Conservation (phyloP, 345 rosid genomes). For the Eucalyptus erythrocorys region DNA sequence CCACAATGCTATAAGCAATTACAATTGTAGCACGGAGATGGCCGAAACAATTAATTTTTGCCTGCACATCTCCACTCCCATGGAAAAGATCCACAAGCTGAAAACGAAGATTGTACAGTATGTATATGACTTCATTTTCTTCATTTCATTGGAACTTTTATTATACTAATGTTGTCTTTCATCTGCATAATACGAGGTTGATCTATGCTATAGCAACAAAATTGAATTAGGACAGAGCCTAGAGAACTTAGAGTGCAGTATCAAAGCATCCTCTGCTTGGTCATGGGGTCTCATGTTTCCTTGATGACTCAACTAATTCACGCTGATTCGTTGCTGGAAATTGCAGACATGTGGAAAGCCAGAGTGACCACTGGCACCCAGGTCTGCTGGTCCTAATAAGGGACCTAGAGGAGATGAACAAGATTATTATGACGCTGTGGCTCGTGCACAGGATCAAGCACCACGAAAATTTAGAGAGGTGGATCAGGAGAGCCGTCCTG, state of each 20-base stretch:
- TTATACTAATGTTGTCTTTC: background rate
- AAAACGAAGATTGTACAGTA: constrained; percentile 21
- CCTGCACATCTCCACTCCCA: constrained; percentile 31
- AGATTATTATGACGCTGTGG: constrained; percentile 6
- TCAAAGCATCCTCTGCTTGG: background rate
- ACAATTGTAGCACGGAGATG: constrained; percentile 38
- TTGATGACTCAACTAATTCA: background rate
- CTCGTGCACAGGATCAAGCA: constrained; percentile 16
- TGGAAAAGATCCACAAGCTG: constrained; percentile 25
- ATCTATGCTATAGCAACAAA: background rate
- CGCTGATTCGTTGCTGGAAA: background rate
- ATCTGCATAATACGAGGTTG: background rate
- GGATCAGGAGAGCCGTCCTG: constrained; percentile 12
- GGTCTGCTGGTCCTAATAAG: constrained; percentile 1
- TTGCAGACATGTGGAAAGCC: constrained; percentile 20
- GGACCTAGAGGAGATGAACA: constrained; percentile 44
- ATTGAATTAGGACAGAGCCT: background rate
- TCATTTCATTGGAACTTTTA: background rate
- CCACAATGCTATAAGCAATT: constrained; percentile 36
- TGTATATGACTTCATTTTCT: background rate
- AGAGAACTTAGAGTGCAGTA: background rate
- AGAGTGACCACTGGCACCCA: constrained; percentile 19
- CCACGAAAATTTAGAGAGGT: constrained; percentile 15
- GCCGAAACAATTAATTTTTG: constrained; percentile 22
- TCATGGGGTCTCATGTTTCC: background rate